Evolutionary conservation across 208 protist genomes (phyloP), one percentile per base, ranked within the genome.

Genomic region (Zelonia costaricensis): DNA sequence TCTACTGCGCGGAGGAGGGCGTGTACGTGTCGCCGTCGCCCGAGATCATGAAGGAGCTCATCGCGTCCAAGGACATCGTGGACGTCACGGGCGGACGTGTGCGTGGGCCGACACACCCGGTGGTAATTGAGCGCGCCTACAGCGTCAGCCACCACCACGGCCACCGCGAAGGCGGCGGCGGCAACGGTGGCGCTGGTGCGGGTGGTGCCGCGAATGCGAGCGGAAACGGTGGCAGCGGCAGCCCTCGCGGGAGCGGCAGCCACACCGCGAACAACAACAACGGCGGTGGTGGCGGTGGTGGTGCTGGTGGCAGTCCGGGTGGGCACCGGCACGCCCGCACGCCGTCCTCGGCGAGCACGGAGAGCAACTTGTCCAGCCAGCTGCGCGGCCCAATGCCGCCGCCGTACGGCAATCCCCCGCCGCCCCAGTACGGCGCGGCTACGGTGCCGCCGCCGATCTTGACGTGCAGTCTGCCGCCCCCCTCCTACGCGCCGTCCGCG

Each of bases 111-210:
- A 84, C 78, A 10, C 84, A 94, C 56, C 84, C 88, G 10, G 61
- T 94, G 15, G 77, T 94, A 23, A 83, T 94, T 45, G 88, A 94
- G 66, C 84, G 80, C 45, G 76, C 88, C 20, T 80, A 89, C 76
- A 81, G 77, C 47, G 54, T 73, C 45, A 77, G 59, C 30, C 64
- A 68, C 35, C 63, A 73, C 31, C 56, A 69, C 47, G 57, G 62
- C 30, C 49, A 67, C 39, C 49, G 64, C 55, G 49, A 49, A 39
- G 33, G 46, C 43, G 45, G 43, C 22, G 33, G 46, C 44, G 55
- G n/a, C n/a, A n/a, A n/a, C n/a, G n/a, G n/a, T n/a, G n/a, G n/a
- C n/a, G n/a, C 31, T 27, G 33, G 28, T 18, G 53, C 39, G n/a
- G 22, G 43, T 13, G 36, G 25, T 9, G 43, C 56, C n/a, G 18